Percentiles rank a stretch among this genome's conserved stretches.
These are phyloP conservation scores for Trichophyton schoenleinii DNA, from an alignment of 2,329 filamentous ascomycete genomes.

Conservation along the genomic window DNA sequence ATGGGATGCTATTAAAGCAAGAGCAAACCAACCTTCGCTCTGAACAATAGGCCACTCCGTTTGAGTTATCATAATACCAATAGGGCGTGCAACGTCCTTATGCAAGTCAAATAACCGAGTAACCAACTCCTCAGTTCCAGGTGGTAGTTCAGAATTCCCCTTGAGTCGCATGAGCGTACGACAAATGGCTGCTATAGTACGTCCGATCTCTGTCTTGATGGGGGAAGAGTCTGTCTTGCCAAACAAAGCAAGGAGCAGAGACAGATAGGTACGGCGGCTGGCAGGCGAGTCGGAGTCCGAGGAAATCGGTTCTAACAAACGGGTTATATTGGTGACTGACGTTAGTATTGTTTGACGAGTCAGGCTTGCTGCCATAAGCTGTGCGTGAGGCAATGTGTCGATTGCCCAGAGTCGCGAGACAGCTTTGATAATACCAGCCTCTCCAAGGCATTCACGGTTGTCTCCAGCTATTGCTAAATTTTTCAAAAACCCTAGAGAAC, in stretches of 20 bases:
- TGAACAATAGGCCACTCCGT: conserved; percentile 37
- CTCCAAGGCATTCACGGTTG: conserved; percentile 29
- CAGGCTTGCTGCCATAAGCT: conserved; percentile 32
- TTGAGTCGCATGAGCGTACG: conserved; percentile 10
- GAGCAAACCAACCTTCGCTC: conserved; percentile 39
- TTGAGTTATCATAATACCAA: conserved; percentile 35
- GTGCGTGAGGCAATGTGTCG: conserved; percentile 34
- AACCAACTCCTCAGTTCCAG: conserved; percentile 16
- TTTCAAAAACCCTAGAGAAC: conserved; percentile 36
- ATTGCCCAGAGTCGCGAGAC: conserved; percentile 30
- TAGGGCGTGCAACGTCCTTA: conserved; percentile 25
- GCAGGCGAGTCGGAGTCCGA: conserved; percentile 20
- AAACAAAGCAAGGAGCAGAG: conserved; percentile 31
- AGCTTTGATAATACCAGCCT: conserved; percentile 28
- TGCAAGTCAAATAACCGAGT: conserved; percentile 26
- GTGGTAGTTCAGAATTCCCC: conserved; percentile 9
- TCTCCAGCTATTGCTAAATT: conserved; percentile 35
- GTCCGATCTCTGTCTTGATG: conserved; percentile 37
- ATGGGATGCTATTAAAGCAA: conserved; percentile 35
- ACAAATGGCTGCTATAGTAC: conserved; percentile 33
- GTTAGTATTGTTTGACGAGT: conserved; percentile 28
- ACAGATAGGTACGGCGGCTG: conserved; percentile 27
- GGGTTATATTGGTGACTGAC: conserved; percentile 27
- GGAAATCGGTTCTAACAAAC: conserved; percentile 24
- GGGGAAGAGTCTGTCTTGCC: conserved; percentile 32